Evolutionary conservation across 2,329 filamentous ascomycete species (phyloP).

Genomic region (Alternaria rosae): DNA sequence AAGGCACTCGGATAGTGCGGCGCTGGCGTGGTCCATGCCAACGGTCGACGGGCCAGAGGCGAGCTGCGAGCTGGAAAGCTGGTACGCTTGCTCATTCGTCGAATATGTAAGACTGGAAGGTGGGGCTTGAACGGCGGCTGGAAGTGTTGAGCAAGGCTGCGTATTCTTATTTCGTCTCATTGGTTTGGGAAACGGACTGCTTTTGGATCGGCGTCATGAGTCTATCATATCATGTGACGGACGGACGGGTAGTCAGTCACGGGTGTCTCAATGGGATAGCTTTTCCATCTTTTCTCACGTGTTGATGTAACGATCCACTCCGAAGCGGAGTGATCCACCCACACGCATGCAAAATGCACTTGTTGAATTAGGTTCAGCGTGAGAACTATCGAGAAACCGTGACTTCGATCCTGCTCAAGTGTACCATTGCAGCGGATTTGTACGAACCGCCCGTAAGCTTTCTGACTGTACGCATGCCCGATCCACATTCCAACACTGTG

Average conservation of each 20-base stretch:
- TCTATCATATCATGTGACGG: conserved; percentile 1
- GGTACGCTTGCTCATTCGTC: conserved; percentile 23
- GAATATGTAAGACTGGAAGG: conserved; percentile 13
- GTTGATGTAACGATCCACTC: conserved; percentile 31
- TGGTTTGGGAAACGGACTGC: conserved; percentile 10
- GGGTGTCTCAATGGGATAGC: not conserved
- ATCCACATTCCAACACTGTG: not conserved
- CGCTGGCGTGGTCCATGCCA: conserved; percentile 20
- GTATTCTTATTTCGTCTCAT: conserved; percentile 10
- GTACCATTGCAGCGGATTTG: not conserved
- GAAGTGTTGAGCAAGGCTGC: not conserved
- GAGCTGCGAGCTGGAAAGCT: conserved; percentile 16
- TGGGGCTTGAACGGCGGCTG: conserved; percentile 1
- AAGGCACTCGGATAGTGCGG: conserved; percentile 13
- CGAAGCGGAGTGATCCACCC: not conserved
- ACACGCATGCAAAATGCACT: conserved; percentile 14
- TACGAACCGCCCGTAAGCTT: not conserved
- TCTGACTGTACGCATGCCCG: not conserved
- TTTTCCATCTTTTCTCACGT: conserved; percentile 10
- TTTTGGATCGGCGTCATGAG: conserved; percentile 16
- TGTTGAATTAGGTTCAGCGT: not conserved
- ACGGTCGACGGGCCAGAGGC: conserved; percentile 12
- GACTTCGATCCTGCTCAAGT: not conserved
- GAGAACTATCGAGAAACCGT: not conserved
- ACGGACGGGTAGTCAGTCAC: not conserved